These are phyloP conservation scores for Zangia roseola DNA, from an alignment of 768 basidiomycete species.

Conservation along the genomic window DNA sequence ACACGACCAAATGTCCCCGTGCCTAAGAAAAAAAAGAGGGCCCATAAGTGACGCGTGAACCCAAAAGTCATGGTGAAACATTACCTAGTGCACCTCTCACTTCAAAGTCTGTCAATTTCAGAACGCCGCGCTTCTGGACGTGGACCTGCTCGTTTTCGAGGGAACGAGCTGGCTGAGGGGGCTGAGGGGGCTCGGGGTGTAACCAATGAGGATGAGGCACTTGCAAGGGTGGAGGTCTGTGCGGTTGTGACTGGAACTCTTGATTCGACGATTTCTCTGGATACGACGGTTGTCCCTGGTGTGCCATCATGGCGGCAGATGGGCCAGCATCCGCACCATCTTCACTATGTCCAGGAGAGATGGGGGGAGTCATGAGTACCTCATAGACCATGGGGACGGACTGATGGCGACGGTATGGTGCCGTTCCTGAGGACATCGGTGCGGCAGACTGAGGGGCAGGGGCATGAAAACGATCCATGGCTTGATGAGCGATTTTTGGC, in stretches of 20 bases:
- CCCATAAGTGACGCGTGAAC: slow-evolving; percentile 1
- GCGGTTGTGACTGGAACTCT: slow-evolving; percentile 5
- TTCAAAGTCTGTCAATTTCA: slow-evolving; percentile 77
- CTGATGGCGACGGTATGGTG: slow-evolving; percentile 31
- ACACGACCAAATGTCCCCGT: slow-evolving; percentile 97
- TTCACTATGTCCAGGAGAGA: slow-evolving; percentile 58
- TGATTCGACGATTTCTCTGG: slow-evolving; percentile 11
- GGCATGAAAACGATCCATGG: slow-evolving; percentile 27
- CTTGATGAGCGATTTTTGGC: slow-evolving; percentile 2
- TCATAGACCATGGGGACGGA: slow-evolving; percentile 47
- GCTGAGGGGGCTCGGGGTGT: not conserved
- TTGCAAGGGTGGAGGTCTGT: slow-evolving; percentile 4
- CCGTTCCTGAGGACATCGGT: slow-evolving; percentile 12
- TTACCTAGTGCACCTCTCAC: slow-evolving; percentile 75
- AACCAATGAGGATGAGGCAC: slow-evolving; percentile 13
- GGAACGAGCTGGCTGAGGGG: slow-evolving; percentile 44
- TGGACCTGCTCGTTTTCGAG: slow-evolving; percentile 73
- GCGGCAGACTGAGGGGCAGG: slow-evolving; percentile 19
- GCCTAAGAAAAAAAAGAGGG: slow-evolving; percentile 45
- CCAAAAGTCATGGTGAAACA: slow-evolving; percentile 18
- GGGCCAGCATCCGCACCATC: slow-evolving; percentile 26
- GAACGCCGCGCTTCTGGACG: slow-evolving; percentile 50
- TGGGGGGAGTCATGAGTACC: slow-evolving; percentile 69
- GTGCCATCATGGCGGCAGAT: slow-evolving; percentile 1
- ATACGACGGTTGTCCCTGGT: slow-evolving; percentile 12